Evolutionary conservation across 805 yeast species (phyloP).

Genomic region (Candida nitratophila): DNA sequence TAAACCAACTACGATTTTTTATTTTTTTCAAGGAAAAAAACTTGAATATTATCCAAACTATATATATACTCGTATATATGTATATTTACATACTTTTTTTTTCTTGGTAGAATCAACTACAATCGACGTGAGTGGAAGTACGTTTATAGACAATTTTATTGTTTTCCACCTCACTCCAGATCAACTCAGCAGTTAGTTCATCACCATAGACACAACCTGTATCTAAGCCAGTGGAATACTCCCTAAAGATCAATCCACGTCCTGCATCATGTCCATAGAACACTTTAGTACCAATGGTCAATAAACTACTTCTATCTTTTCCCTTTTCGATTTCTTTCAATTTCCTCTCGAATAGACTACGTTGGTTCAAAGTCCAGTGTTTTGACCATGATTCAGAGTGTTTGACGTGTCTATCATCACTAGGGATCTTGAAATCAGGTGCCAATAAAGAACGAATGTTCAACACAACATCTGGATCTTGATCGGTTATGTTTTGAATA

Average conservation of each 20-base stretch:
- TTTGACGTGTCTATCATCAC: conserved; percentile 33
- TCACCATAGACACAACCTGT: conserved; percentile 77
- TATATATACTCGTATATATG: not conserved
- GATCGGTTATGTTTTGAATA: conserved; percentile 40
- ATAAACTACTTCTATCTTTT: not conserved
- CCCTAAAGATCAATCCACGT: conserved; percentile 58
- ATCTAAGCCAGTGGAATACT: conserved; percentile 75
- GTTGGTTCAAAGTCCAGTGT: conserved; percentile 24
- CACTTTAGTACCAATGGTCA: conserved; percentile 31
- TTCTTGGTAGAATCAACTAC: too few relatives aligned
- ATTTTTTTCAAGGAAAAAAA: too few relatives aligned
- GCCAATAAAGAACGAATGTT: conserved; percentile 65
- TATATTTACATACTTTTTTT: not conserved
- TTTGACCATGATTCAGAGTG: conserved; percentile 26
- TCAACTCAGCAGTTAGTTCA: conserved; percentile 53
- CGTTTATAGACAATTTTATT: conserved; percentile 19
- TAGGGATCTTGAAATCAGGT: conserved; percentile 52
- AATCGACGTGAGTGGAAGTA: conserved; percentile 21
- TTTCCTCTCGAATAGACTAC: conserved; percentile 3
- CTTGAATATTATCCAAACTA: not conserved
- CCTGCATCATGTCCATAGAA: conserved; percentile 89
- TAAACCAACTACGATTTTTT: too few relatives aligned
- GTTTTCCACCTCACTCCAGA: conserved; percentile 28
- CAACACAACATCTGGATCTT: conserved; percentile 54
- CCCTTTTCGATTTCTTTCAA: not conserved